Conservation (phyloP, 169 alveolate species). For the Plasmodium knowlesi region DNA sequence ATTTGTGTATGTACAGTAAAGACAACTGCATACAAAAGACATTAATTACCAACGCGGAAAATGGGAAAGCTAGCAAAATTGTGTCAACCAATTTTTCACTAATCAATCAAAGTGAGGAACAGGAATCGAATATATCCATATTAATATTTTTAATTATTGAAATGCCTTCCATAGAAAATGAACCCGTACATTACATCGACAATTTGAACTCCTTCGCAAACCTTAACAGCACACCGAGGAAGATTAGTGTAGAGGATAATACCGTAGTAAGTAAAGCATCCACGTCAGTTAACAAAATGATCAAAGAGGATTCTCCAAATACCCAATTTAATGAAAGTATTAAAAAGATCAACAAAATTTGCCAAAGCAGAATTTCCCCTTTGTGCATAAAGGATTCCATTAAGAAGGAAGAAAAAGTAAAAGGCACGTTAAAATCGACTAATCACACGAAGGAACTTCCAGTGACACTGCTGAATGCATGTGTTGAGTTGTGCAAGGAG, state of each 20-base stretch:
- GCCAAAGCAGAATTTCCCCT: conserved; percentile 71
- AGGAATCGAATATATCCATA: conserved; percentile 37
- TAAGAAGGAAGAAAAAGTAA: conserved; percentile 52
- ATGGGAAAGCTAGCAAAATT: conserved; percentile 43
- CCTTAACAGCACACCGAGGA: conserved; percentile 55
- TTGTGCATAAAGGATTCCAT: conserved; percentile 67
- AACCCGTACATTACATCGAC: conserved; percentile 21
- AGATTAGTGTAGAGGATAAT: not conserved
- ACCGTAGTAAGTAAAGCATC: not conserved
- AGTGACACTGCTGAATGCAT: conserved; percentile 57
- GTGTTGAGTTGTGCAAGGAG: conserved; percentile 71
- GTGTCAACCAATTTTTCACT: conserved; percentile 52
- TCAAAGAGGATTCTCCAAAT: conserved; percentile 64
- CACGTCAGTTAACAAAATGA: conserved; percentile 52
- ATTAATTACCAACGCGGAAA: conserved; percentile 1
- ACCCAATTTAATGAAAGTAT: conserved; percentile 71
- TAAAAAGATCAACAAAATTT: conserved; percentile 64
- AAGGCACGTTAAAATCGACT: conserved; percentile 4
- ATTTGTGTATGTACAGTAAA: conserved; percentile 12
- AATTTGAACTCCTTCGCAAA: conserved; percentile 20
- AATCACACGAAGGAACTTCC: conserved; percentile 57
- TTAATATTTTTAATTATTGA: conserved; percentile 43
- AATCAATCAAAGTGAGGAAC: conserved; percentile 31
- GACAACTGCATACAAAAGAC: not conserved
- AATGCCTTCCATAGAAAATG: not conserved